These are phyloP conservation scores for Pestalotiopsis sp. DNA, from an alignment of 2,329 filamentous ascomycete genomes.

Conservation along the genomic window DNA sequence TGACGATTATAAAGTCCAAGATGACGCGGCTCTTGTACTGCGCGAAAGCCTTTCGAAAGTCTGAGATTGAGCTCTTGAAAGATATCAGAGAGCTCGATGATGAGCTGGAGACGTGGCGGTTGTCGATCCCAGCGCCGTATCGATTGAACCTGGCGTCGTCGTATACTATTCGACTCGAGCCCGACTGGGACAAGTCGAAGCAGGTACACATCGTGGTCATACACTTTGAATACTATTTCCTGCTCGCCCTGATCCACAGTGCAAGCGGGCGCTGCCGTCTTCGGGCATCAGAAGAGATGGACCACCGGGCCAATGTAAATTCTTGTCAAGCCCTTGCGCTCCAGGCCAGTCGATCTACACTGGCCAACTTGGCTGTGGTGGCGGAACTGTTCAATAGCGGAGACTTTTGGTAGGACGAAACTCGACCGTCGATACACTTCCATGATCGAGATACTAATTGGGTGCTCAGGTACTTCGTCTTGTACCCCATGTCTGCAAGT, in stretches of 20 bases:
- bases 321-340: slow-evolving; percentile 56
- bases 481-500: slow-evolving; percentile 58
- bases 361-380: slow-evolving; percentile 29
- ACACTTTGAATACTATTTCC: slow-evolving; percentile 57
- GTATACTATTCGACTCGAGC: slow-evolving; percentile 21
- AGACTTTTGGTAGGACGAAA: slow-evolving; percentile 49
- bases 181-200: slow-evolving; percentile 26
- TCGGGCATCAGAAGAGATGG: slow-evolving; percentile 29
- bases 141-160: slow-evolving; percentile 48
- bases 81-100: slow-evolving; percentile 60
- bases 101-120: slow-evolving; percentile 57
- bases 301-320: slow-evolving; percentile 46
- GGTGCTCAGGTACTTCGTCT: slow-evolving; percentile 50
- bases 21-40: slow-evolving; percentile 53
- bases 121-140: slow-evolving; percentile 45
- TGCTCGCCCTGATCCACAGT: slow-evolving; percentile 58
- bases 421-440: neutral
- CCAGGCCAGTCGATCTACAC: slow-evolving; percentile 36
- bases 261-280: slow-evolving; percentile 54
- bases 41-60: slow-evolving; percentile 45
- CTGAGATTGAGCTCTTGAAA: slow-evolving; percentile 55
- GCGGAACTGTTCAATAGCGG: slow-evolving; percentile 44
- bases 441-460: slow-evolving; percentile 21
- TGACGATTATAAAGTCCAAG: slow-evolving; percentile 56
- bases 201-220: slow-evolving; percentile 50